These are phyloP conservation scores for Ceratocystis lukuohia DNA, from an alignment of 2,329 filamentous ascomycete species.

Conservation along the genomic window DNA sequence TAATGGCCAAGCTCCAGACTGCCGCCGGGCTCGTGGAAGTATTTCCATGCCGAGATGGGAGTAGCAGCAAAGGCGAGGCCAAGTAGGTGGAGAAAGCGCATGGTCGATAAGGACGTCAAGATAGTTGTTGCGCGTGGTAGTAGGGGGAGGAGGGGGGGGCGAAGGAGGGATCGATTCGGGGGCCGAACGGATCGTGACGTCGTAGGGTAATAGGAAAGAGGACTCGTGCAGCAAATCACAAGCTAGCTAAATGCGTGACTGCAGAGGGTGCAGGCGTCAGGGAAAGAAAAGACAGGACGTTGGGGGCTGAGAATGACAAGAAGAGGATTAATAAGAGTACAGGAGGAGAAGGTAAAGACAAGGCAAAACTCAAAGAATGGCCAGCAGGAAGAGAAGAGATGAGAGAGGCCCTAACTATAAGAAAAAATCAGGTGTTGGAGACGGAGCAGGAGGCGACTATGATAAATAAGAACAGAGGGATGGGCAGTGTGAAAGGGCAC, in stretches of 20 bases:
- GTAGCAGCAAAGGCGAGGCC: constrained; percentile 14
- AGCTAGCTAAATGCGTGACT: neutral
- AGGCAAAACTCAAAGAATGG: too few species aligned
- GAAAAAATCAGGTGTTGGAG: too few species aligned
- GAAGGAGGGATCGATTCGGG: neutral
- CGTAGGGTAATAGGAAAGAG: neutral
- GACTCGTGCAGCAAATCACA: too few species aligned
- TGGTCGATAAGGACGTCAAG: neutral
- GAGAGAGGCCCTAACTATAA: too few species aligned
- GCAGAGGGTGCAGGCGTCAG: neutral
- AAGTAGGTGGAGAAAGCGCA: constrained; percentile 19
- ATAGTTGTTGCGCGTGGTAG: neutral
- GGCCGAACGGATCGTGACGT: neutral
- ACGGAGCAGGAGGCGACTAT: neutral
- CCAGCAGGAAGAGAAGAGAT: too few species aligned
- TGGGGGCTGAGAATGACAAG: neutral
- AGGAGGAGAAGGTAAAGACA: neutral
- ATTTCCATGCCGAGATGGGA: constrained; percentile 33
- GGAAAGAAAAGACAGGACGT: neutral
- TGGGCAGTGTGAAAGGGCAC: neutral
- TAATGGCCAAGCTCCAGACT: constrained; percentile 55
- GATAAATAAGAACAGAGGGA: neutral
- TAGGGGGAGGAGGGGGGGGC: neutral
- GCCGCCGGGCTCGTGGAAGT: constrained; percentile 52
- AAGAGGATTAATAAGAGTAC: neutral